phyloP scores from a whole-genome alignment of 1,139 yeast species.

The Magnusiomyces paraingens region DNA sequence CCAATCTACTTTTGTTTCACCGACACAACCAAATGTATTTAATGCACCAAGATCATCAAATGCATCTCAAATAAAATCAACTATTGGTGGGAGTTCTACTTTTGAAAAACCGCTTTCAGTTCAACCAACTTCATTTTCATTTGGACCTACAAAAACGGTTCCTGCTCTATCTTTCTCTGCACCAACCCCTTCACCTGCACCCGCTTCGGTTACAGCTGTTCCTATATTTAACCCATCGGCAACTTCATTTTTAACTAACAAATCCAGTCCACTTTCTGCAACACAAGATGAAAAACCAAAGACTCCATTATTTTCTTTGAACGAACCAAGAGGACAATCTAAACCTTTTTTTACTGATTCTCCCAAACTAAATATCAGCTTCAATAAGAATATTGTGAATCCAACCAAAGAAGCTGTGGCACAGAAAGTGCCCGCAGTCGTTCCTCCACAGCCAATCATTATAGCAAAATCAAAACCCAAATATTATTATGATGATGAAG shows the following conservation, averaged over 20 bases:
- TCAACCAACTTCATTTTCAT: too few relatives aligned
- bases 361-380: background rate
- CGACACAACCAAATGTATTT: background rate
- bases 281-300: background rate
- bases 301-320: background rate
- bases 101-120: background rate
- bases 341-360: conserved; percentile 5
- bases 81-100: too few relatives aligned
- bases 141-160: too few relatives aligned
- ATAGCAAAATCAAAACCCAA: conserved; percentile 27
- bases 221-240: background rate
- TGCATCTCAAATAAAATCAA: too few relatives aligned
- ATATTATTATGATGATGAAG: conserved; percentile 19
- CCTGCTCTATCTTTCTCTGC: background rate
- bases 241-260: background rate
- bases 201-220: background rate
- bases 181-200: background rate
- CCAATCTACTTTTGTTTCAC: background rate
- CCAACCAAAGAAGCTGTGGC: conserved; percentile 10
- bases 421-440: background rate
- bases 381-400: too few relatives aligned
- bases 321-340: background rate
- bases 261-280: background rate
- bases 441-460: too few relatives aligned
- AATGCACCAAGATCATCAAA: too few relatives aligned